Conservation (phyloP, 441 rosid species). For the Hura crepitans region DNA sequence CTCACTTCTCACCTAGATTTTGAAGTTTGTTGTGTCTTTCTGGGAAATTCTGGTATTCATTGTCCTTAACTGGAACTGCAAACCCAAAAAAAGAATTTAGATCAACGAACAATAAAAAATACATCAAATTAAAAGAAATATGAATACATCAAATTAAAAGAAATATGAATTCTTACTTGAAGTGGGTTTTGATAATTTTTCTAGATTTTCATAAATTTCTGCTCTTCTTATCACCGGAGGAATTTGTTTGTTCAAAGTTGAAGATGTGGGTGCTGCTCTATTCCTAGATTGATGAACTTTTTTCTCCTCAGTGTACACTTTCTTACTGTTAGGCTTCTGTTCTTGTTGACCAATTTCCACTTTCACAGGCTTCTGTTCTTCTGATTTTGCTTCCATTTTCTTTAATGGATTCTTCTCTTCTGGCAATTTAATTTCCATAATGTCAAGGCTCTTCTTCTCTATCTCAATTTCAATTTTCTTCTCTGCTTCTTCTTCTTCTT, state of each 20-base stretch:
- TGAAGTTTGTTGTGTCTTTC: slow-evolving; percentile 57
- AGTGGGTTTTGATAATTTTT: slow-evolving; percentile 28
- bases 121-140: too few relatives aligned
- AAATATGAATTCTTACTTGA: slow-evolving; percentile 20
- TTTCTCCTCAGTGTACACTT: slow-evolving; percentile 28
- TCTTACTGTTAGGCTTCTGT: slow-evolving; percentile 10
- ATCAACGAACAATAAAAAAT: background rate
- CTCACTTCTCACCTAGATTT: slow-evolving; percentile 52
- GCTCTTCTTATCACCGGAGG: slow-evolving; percentile 46
- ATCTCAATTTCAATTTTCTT: slow-evolving; percentile 28
- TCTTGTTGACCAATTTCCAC: slow-evolving; percentile 9
- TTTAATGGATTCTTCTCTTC: slow-evolving; percentile 18
- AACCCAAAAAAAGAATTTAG: background rate
- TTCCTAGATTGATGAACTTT: slow-evolving; percentile 36
- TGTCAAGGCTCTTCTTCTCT: slow-evolving; percentile 44
- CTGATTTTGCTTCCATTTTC: too few relatives aligned
- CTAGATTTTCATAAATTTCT: slow-evolving; percentile 31
- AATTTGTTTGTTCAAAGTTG: slow-evolving; percentile 42
- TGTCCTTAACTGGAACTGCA: slow-evolving; percentile 32
- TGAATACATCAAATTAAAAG: background rate
- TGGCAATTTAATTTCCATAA: slow-evolving; percentile 43
- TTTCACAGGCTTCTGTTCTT: background rate
- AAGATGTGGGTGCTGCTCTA: slow-evolving; percentile 35
- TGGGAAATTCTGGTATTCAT: slow-evolving; percentile 34
- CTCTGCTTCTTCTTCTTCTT: slow-evolving; percentile 18